Percentiles rank a stretch among this genome's conserved stretches.
phyloP scores from a whole-genome alignment of 192 early-diverging fungal species.

The Backusella parvicylindrica region DNA sequence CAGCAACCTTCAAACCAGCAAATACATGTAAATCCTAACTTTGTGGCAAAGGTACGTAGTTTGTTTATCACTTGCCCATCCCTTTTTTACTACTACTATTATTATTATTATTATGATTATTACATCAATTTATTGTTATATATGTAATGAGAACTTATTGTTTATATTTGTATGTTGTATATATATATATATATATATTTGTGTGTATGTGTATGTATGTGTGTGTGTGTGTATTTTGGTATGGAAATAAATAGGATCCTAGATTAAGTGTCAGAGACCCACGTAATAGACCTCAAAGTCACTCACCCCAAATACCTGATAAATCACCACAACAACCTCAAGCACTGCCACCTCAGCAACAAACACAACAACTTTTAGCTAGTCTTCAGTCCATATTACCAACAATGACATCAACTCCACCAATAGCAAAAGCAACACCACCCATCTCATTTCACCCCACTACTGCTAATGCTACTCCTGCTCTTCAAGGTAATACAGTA shows the following conservation, averaged over 20 bases:
- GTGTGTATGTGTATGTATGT: neutral
- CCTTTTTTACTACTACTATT: neutral
- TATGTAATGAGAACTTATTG: neutral
- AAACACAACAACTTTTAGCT: neutral
- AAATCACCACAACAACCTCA: neutral
- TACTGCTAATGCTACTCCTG: neutral
- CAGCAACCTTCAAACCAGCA: constrained; percentile 19
- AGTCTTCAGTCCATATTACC: neutral
- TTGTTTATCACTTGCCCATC: neutral
- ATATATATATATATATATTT: neutral
- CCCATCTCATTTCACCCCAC: neutral
- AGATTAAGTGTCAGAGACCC: constrained; percentile 10
- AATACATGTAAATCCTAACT: constrained; percentile 63
- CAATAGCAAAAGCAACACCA: neutral
- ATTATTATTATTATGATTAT: neutral
- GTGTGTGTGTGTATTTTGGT: neutral
- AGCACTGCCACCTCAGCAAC: neutral
- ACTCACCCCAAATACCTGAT: constrained; percentile 1
- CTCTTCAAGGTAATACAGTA: constrained; percentile 1
- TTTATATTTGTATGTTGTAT: neutral
- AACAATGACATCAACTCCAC: neutral
- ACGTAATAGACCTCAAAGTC: constrained; percentile 9
- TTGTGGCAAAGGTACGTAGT: constrained; percentile 36
- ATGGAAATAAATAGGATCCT: neutral
- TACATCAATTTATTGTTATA: neutral